A percentile compares a stretch with the other conserved stretches of the same genome.
Conservation (phyloP, 2,329 filamentous ascomycete species). For the Didymellaceae sp. region DNA sequence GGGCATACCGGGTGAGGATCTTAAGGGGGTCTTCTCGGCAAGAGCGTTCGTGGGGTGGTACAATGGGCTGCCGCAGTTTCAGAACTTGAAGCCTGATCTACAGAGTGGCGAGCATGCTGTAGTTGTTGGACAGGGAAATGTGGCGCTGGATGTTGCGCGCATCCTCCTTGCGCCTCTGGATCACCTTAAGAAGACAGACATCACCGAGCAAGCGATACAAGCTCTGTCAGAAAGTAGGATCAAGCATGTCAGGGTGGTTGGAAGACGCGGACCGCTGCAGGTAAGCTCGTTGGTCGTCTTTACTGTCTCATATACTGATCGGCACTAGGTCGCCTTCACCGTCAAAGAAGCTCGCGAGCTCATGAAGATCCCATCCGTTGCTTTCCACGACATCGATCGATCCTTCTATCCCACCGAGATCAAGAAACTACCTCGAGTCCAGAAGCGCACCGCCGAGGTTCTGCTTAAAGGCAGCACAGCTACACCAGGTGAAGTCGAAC, state of each 20-base stretch:
- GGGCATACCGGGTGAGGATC: slow-evolving; percentile 78
- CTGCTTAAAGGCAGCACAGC: slow-evolving; percentile 74
- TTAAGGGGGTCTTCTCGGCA: slow-evolving; percentile 82
- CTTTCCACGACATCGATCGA: slow-evolving; percentile 72
- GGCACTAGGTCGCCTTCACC: slow-evolving; percentile 83
- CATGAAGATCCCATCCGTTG: slow-evolving; percentile 74
- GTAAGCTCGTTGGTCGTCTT: slow-evolving; percentile 50
- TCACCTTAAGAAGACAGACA: slow-evolving; percentile 80
- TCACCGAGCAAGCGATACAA: slow-evolving; percentile 82
- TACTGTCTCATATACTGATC: slow-evolving; percentile 8
- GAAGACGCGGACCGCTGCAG: slow-evolving; percentile 87
- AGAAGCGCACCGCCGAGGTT: slow-evolving; percentile 79
- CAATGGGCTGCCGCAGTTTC: slow-evolving; percentile 88
- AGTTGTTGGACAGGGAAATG: slow-evolving; percentile 93
- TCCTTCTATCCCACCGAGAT: slow-evolving; percentile 71
- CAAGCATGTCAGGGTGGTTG: slow-evolving; percentile 83
- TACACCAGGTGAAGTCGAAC: slow-evolving; percentile 58
- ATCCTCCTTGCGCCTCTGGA: slow-evolving; percentile 82
- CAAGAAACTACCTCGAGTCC: slow-evolving; percentile 74
- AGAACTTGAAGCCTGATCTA: slow-evolving; percentile 74
- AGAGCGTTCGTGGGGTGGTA: slow-evolving; percentile 98
- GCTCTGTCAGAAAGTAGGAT: slow-evolving; percentile 74
- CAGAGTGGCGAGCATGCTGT: slow-evolving; percentile 80
- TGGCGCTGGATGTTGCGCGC: slow-evolving; percentile 90
- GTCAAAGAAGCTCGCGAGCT: slow-evolving; percentile 94